A percentile compares a stretch with the other conserved stretches of the same genome.
Evolutionary conservation across 83 land plant species (phyloP).

Genomic region (Isoetes engelmannii): DNA sequence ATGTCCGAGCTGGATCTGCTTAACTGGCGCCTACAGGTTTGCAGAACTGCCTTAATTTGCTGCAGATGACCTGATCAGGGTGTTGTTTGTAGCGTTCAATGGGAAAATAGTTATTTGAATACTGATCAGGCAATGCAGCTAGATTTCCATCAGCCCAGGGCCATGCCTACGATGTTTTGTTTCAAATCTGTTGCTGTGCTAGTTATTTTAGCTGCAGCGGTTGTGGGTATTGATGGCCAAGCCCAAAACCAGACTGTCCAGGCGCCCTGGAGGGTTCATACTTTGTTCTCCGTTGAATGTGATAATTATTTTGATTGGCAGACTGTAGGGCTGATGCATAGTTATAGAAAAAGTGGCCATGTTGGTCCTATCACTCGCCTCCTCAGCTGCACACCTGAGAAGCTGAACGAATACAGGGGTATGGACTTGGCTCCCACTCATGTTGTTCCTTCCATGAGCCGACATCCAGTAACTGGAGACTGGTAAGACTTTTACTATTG

Average conservation of each 20-base stretch:
- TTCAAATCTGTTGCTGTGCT: no score
- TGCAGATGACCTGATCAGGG: no score
- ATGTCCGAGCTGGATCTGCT: no score
- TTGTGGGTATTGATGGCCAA: no score
- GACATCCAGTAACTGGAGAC: constrained; percentile 82
- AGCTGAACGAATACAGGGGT: constrained; percentile 55
- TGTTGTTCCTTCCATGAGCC: constrained; percentile 91
- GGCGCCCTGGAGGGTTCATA: constrained; percentile 70
- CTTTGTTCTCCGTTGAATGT: constrained; percentile 91
- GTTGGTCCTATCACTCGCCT: constrained; percentile 87
- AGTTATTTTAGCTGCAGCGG: no score
- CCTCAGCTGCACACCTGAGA: constrained; percentile 81
- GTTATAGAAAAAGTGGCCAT: constrained; percentile 70
- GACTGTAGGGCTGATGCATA: constrained; percentile 85
- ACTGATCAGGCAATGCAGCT: no score
- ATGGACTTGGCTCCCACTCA: constrained; percentile 86
- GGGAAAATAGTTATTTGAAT: no score
- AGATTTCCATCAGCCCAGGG: no score
- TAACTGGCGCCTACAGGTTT: no score
- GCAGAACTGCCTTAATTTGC: no score
- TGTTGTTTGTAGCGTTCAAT: no score
- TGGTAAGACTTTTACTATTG: constrained; percentile 38
- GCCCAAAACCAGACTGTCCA: background rate
- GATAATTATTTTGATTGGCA: constrained; percentile 94
- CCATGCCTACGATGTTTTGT: no score